Conservation (phyloP, 495 filamentous ascomycete species). For the Talaromyces wortmannii region DNA sequence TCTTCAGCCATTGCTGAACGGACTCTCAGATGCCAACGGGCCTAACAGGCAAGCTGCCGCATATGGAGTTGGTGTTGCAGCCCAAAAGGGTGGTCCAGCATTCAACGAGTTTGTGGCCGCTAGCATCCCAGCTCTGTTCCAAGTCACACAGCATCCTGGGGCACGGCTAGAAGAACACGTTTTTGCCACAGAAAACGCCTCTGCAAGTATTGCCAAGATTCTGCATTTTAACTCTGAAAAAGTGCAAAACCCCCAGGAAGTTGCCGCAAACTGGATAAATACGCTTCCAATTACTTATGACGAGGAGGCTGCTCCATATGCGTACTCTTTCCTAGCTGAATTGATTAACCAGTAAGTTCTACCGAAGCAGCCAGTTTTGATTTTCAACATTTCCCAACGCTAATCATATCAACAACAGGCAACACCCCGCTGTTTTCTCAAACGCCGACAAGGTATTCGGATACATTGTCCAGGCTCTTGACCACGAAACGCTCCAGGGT, state of each 20-base stretch:
- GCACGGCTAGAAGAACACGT: constrained; percentile 89
- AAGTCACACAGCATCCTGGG: constrained; percentile 68
- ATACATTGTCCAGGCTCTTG: constrained; percentile 77
- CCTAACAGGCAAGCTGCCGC: constrained; percentile 95
- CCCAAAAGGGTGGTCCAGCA: constrained; percentile 77
- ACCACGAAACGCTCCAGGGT: constrained; percentile 84
- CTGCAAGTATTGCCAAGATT: constrained; percentile 93
- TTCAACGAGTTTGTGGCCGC: constrained; percentile 82
- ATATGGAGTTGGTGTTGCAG: constrained; percentile 94
- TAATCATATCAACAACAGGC: constrained; percentile 42
- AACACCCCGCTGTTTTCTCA: constrained; percentile 73
- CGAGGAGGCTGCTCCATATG: constrained; percentile 95
- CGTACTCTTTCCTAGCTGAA: constrained; percentile 85
- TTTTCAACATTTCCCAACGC: not conserved
- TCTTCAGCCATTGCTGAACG: constrained; percentile 73
- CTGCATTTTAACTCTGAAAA: constrained; percentile 77
- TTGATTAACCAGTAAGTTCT: constrained; percentile 89
- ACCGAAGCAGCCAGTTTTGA: not conserved
- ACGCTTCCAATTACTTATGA: constrained; percentile 90
- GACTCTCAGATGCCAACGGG: constrained; percentile 74
- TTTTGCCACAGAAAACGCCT: constrained; percentile 96
- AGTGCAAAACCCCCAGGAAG: constrained; percentile 62
- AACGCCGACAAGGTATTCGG: constrained; percentile 75
- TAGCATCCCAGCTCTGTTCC: constrained; percentile 74
- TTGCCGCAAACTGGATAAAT: constrained; percentile 76